These are phyloP conservation scores for Populus ilicifolia DNA, from an alignment of 345 rosid species.

Conservation along the genomic window DNA sequence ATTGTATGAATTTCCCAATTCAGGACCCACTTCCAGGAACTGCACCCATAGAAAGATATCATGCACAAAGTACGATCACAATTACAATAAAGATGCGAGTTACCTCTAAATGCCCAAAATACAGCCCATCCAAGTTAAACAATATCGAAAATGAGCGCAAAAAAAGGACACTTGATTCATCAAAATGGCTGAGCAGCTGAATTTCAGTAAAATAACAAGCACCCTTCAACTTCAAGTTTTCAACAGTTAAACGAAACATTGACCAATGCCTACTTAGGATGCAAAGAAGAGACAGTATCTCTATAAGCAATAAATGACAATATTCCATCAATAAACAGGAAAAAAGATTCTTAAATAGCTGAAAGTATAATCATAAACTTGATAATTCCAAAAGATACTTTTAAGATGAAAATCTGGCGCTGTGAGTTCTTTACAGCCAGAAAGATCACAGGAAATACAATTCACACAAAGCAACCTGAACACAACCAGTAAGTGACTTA, in stretches of 20 bases:
- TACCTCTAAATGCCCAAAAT: neutral
- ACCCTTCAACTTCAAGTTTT: neutral
- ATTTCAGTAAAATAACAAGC: neutral
- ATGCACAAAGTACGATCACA: neutral
- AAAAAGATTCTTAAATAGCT: neutral
- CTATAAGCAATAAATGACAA: neutral
- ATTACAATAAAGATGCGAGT: neutral
- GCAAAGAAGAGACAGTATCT: neutral
- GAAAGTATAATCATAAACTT: neutral
- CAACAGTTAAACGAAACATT: neutral
- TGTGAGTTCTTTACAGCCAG: neutral
- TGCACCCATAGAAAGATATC: constrained; percentile 30
- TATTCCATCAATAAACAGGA: neutral
- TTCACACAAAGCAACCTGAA: neutral
- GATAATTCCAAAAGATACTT: neutral
- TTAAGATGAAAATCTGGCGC: neutral
- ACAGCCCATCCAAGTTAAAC: neutral
- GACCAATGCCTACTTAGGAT: neutral
- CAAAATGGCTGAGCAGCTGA: neutral
- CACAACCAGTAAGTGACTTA: neutral
- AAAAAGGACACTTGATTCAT: no score
- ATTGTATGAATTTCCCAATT: constrained; percentile 72
- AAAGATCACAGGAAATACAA: neutral
- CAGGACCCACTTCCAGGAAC: constrained; percentile 95
- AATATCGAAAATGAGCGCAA: neutral